phyloP scores from a whole-genome alignment of 1,284 basidiomycete species.

The Porogramme epimiltina region DNA sequence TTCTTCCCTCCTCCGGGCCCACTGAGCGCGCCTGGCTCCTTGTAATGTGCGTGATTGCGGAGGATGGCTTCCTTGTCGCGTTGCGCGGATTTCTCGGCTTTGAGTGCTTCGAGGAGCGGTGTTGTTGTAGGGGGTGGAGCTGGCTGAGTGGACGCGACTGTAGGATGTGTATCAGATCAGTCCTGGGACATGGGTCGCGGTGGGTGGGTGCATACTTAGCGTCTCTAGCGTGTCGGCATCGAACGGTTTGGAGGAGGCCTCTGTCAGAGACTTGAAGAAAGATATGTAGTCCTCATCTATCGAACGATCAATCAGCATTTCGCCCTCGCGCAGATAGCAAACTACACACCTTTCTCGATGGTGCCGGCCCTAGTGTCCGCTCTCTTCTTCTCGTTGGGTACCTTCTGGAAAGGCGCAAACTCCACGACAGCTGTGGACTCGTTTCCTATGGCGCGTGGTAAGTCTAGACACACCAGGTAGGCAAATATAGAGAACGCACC shows the following conservation, averaged over 20 bases:
- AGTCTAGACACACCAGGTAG: background rate
- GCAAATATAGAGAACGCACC: conserved; percentile 53
- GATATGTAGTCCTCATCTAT: conserved; percentile 57
- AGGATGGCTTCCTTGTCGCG: conserved; percentile 72
- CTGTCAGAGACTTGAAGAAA: conserved; percentile 71
- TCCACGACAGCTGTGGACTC: conserved; percentile 91
- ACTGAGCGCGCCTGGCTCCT: conserved; percentile 38
- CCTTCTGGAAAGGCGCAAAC: conserved; percentile 91
- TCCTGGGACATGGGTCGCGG: background rate
- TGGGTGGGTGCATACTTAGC: conserved; percentile 49
- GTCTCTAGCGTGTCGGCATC: conserved; percentile 65
- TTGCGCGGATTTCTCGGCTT: conserved; percentile 74
- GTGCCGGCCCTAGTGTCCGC: conserved; percentile 69
- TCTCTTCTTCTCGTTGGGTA: conserved; percentile 76
- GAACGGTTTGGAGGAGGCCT: conserved; percentile 42
- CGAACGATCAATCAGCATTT: background rate
- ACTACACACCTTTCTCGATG: conserved; percentile 81
- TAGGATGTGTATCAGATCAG: conserved; percentile 35
- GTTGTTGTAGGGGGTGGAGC: conserved; percentile 74
- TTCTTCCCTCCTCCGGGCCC: conserved; percentile 41
- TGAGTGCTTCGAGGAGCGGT: conserved; percentile 86
- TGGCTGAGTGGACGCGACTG: conserved; percentile 63
- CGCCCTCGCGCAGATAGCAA: no score
- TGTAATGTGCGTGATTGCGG: conserved; percentile 70
- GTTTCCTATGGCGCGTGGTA: conserved; percentile 65